phyloP scores from a whole-genome alignment of 768 basidiomycete genomes.

The Leucocoprinus sp. region DNA sequence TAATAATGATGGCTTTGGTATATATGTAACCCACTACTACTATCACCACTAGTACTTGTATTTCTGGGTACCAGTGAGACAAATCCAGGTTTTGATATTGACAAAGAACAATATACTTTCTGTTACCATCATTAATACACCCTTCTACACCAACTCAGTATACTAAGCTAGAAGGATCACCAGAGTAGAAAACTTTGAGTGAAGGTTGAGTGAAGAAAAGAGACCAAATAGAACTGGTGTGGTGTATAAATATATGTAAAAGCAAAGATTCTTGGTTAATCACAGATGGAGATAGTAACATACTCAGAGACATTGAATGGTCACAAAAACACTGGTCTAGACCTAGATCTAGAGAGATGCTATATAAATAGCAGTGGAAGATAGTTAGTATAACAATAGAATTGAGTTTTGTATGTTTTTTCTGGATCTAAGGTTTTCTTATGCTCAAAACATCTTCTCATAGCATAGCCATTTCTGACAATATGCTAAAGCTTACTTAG shows the following conservation, averaged over 20 bases:
- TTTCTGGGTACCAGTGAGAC: too few relatives aligned
- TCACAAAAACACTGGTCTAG: conserved; percentile 27
- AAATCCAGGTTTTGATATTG: conserved; percentile 35
- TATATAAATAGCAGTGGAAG: conserved; percentile 76
- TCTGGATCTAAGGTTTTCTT: neutral
- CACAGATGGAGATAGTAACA: conserved; percentile 55
- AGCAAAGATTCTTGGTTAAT: conserved; percentile 44
- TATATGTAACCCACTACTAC: too few relatives aligned
- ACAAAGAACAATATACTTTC: conserved; percentile 81
- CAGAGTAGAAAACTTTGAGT: conserved; percentile 87
- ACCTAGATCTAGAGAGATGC: conserved; percentile 29
- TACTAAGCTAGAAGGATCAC: conserved; percentile 81
- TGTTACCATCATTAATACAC: conserved; percentile 73
- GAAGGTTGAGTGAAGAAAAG: conserved; percentile 82
- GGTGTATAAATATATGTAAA: conserved; percentile 94
- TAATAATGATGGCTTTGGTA: too few relatives aligned
- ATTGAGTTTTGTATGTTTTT: conserved; percentile 38
- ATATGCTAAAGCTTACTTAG: conserved; percentile 80
- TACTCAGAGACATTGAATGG: conserved; percentile 59
- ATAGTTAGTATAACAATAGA: conserved; percentile 50
- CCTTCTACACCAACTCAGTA: conserved; percentile 88
- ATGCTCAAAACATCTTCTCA: conserved; percentile 11
- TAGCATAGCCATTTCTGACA: conserved; percentile 72
- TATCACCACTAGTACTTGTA: too few relatives aligned
- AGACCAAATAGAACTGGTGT: conserved; percentile 93